A percentile compares a stretch with the other conserved stretches of the same genome.
Conservation (phyloP, 2,329 filamentous ascomycete species). For the Cladophialophora psammophila region DNA sequence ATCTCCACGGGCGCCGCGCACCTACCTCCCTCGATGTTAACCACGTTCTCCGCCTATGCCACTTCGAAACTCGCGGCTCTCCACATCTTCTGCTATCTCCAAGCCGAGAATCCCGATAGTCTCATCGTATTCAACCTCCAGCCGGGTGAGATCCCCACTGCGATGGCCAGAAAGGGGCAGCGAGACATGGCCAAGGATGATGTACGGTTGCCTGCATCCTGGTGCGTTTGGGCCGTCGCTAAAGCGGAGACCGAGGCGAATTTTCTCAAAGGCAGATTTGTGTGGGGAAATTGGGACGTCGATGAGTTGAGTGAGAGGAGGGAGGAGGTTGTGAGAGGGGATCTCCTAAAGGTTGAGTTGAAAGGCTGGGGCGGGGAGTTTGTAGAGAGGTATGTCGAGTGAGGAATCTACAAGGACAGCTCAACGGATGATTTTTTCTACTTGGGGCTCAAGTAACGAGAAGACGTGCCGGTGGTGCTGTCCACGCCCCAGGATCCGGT, state of each 20-base stretch:
- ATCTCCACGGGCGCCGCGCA: constrained; percentile 15
- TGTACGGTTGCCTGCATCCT: constrained; percentile 9
- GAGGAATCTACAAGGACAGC: neutral
- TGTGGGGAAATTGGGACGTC: constrained; percentile 21
- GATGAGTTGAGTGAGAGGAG: constrained; percentile 54
- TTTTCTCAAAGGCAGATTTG: constrained; percentile 21
- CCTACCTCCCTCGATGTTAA: neutral
- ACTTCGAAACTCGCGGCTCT: constrained; percentile 12
- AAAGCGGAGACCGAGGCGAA: constrained; percentile 13
- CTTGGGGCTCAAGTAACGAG: neutral
- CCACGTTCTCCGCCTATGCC: constrained; percentile 18
- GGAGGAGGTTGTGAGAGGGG: constrained; percentile 28
- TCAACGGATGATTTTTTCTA: neutral
- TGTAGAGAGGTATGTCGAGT: constrained; percentile 9
- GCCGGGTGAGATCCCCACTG: constrained; percentile 15
- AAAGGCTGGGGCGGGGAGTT: constrained; percentile 20
- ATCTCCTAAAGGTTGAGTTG: constrained; percentile 13
- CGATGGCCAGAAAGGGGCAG: constrained; percentile 17
- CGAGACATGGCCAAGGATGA: constrained; percentile 11
- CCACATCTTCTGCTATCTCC: constrained; percentile 15
- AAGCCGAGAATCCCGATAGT: constrained; percentile 6
- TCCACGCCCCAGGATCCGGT: too few species aligned
- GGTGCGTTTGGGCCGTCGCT: constrained; percentile 17
- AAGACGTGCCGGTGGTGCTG: too few species aligned
- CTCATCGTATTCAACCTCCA: constrained; percentile 20